Evolutionary conservation across 164 flowering plant species (phyloP), one percentile per base, ranked within the genome.

Genomic region (Kingdonia uniflora): DNA sequence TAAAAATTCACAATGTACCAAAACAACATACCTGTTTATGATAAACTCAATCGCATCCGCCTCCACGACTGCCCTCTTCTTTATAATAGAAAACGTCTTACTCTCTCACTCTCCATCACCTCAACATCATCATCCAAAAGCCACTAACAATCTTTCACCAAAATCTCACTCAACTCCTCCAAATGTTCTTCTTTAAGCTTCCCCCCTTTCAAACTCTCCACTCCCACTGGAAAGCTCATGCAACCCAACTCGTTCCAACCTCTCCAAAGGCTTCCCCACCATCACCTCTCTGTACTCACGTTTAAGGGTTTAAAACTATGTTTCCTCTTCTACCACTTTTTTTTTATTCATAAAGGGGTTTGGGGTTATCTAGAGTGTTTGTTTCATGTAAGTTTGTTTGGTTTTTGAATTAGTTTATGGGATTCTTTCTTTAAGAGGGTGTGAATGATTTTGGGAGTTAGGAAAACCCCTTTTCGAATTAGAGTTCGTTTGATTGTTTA

Each of bases 241-340:
- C 64, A 82, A 49, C 14, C 54, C 69, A 37, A 33, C 62, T 35
- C 68, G 70, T 64, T 71, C 79, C 38, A 69, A 50, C 13, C 82
- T 61, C 73, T 87, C 95, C 98, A 95, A 91, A 7, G 98, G 98
- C 77, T 53, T 74, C 41, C 96, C 94, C 29, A n/a, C n/a, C n/a
- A n/a, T n/a, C n/a, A n/a, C n/a, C n/a, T n/a, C n/a, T n/a, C n/a
- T n/a, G n/a, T n/a, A 76, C 72, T 92, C 95, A 1, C 62, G 60
- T 17, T 69, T 60, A 6, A 84, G 38, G 45, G 71, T 69, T 40
- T 51, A 72, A 59, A 82, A 85, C 22, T 72, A 73, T 40, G 66
- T 19, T 23, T 83, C 87, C 41, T 79, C 82, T 1, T 61, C 74
- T 14, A 76, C 41, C 33, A 68, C 68, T 49, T 57, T 79, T 14